phyloP scores from a whole-genome alignment of 345 rosid species.

The Pugionium dolabratum region DNA sequence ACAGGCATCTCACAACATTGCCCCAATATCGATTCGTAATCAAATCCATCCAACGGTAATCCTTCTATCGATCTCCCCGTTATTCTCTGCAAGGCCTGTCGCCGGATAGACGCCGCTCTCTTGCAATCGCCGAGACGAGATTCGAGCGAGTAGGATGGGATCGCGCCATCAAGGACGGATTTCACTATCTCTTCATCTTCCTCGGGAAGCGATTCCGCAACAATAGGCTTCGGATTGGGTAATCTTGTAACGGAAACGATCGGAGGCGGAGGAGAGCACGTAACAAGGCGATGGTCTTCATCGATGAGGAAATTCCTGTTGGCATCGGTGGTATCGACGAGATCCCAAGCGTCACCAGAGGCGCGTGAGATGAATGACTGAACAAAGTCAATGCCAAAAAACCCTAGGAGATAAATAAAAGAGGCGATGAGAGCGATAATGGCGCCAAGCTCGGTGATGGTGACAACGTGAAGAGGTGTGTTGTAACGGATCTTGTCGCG shows the following conservation, averaged over 20 bases:
- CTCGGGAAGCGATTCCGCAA: slow-evolving; percentile 43
- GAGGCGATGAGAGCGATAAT: slow-evolving; percentile 74
- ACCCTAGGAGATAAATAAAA: slow-evolving; percentile 75
- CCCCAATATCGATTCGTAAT: slow-evolving; percentile 53
- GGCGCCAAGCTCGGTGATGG: slow-evolving; percentile 71
- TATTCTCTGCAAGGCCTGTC: slow-evolving; percentile 48
- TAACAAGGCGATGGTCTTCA: slow-evolving; percentile 43
- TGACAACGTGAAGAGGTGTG: slow-evolving; percentile 82
- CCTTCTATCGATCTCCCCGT: slow-evolving; percentile 49
- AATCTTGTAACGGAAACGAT: slow-evolving; percentile 22
- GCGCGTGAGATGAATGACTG: slow-evolving; percentile 75
- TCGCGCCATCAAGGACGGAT: slow-evolving; percentile 41
- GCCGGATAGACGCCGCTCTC: slow-evolving; percentile 45
- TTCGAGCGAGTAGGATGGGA: slow-evolving; percentile 49
- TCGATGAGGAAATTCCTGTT: slow-evolving; percentile 27
- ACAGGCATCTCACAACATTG: slow-evolving; percentile 68
- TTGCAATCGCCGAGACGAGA: slow-evolving; percentile 49
- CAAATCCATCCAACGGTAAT: slow-evolving; percentile 50
- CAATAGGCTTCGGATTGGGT: slow-evolving; percentile 40
- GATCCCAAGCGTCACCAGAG: slow-evolving; percentile 62
- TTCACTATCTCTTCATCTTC: slow-evolving; percentile 47
- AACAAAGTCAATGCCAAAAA: slow-evolving; percentile 86
- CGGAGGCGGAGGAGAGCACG: slow-evolving; percentile 38
- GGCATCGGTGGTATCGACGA: slow-evolving; percentile 43
- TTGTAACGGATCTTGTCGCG: slow-evolving; percentile 89